Base-by-base conservation (phyloP, 805 yeast species). In the Babjeviella inositovora region DNA sequence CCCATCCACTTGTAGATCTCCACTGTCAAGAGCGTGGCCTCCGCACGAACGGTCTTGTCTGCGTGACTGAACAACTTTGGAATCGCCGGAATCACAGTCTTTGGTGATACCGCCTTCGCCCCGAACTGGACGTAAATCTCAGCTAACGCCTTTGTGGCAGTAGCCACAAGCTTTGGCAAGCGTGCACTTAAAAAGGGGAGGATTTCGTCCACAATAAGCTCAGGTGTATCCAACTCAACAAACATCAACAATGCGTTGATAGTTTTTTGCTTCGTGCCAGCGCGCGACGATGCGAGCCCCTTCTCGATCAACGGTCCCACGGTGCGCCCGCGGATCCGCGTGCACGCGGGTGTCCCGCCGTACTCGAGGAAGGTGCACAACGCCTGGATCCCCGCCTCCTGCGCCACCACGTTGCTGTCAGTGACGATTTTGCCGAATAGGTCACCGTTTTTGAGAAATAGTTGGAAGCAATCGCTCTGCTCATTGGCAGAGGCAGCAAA, bases 391-490 rank as follows among this genome's bases (percentile, higher is more conserved):
- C 81, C 97, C 2, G 74, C 53, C 38, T 90, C 97, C 32, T 84
- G 93, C 0, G 97, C 93, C 10, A 76, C 90, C 11, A 84, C 95
- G 41, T 90, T 90, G 15, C 74, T 44, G 41, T 90, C 98, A 3
- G 66, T 56, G 6, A 77, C 71, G 19, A 73, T 59, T 32, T 57
- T 55, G 33, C 64, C 70, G 36, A 72, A 53, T 3, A 61, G 24
- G 7, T 65, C 72, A 0, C 82, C 74, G 26, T 56, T 61, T 10
- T 46, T 38, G 29, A 67, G 40, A 38, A 62, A 68, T 3, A 52
- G 52, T 12, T 45, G 45, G 36, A 76, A 71, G 22, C 70, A 57
- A 3, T 48, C 57, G 32, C 69, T 81, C n/a, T 55, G 42, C 27
- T 63, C 71, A 30, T 57, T 54, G 3, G 69, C 56, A 2, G 80